A percentile compares a stretch with the other conserved stretches of the same genome.
Conservation (phyloP, 2,329 filamentous ascomycete genomes). For the Berkeleyomyces basicola region DNA sequence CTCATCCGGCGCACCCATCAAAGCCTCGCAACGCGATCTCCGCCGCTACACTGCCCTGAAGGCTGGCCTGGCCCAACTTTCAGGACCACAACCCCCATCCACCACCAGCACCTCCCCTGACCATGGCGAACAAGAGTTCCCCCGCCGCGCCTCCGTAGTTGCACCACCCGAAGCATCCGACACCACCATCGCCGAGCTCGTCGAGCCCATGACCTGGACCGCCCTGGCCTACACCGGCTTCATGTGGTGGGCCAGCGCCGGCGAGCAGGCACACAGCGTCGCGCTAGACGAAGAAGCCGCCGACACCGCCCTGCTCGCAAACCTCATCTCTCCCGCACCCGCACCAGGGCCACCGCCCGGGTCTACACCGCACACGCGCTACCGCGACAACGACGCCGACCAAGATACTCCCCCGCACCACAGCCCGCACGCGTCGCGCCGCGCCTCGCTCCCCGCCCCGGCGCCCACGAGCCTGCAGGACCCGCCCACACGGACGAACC, state of each 20-base stretch:
- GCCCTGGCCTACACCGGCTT: slow-evolving; percentile 66
- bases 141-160: background rate
- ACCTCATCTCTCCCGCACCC: slow-evolving; percentile 25
- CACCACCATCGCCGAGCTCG: slow-evolving; percentile 36
- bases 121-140: background rate
- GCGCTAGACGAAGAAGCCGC: slow-evolving; percentile 40
- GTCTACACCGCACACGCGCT: background rate
- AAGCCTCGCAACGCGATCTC: slow-evolving; percentile 80
- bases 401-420: background rate
- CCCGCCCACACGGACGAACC: slow-evolving; percentile 39
- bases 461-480: slow-evolving; percentile 15
- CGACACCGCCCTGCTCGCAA: slow-evolving; percentile 39
- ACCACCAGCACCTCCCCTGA: slow-evolving; percentile 14
- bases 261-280: slow-evolving; percentile 48
- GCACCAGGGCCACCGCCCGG: slow-evolving; percentile 3
- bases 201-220: slow-evolving; percentile 51
- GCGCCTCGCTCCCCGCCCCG: background rate
- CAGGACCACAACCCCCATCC: background rate
- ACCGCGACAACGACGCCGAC: background rate
- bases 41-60: slow-evolving; percentile 59
- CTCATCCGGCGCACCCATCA: slow-evolving; percentile 47
- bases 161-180: slow-evolving; percentile 20
- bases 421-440: background rate
- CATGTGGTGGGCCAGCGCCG: slow-evolving; percentile 82
- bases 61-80: slow-evolving; percentile 37